phyloP scores from a whole-genome alignment of 2,329 filamentous ascomycete genomes.

The Claviceps fusiformis region DNA sequence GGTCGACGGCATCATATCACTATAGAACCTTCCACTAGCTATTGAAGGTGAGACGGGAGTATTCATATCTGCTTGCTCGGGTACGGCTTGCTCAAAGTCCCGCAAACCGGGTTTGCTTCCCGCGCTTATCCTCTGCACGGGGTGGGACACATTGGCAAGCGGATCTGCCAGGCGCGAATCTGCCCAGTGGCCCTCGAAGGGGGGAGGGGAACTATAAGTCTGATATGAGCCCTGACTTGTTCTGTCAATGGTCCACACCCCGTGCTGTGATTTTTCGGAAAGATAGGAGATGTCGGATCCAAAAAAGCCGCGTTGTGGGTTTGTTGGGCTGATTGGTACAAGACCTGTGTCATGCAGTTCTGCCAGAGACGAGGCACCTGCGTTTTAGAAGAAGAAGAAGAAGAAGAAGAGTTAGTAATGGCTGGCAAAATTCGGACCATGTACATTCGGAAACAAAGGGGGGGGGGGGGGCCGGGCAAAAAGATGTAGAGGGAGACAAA shows the following conservation, averaged over 20 bases:
- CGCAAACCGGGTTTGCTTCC: neutral
- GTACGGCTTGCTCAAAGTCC: constrained; percentile 1
- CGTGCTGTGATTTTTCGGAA: neutral
- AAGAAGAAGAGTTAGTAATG: neutral
- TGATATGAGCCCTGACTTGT: neutral
- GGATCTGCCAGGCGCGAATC: neutral
- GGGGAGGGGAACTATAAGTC: neutral
- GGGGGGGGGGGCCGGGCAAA: too few relatives aligned
- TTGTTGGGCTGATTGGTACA: constrained; percentile 1
- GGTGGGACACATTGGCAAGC: neutral
- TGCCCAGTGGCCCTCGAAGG: neutral
- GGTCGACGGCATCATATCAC: constrained; percentile 7
- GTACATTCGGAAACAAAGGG: neutral
- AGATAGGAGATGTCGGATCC: neutral
- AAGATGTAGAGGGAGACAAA: neutral
- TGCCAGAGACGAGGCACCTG: constrained; percentile 28
- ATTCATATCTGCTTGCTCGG: constrained; percentile 2
- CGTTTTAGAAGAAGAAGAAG: neutral
- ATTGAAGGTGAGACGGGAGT: constrained; percentile 1
- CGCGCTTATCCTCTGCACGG: neutral
- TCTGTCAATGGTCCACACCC: neutral
- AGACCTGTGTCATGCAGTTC: constrained; percentile 31
- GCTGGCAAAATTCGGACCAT: neutral
- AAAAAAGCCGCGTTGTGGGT: neutral
- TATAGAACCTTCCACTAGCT: constrained; percentile 6